Base-by-base conservation (phyloP, 2,329 filamentous ascomycete genomes). In the Microsporum canis region DNA sequence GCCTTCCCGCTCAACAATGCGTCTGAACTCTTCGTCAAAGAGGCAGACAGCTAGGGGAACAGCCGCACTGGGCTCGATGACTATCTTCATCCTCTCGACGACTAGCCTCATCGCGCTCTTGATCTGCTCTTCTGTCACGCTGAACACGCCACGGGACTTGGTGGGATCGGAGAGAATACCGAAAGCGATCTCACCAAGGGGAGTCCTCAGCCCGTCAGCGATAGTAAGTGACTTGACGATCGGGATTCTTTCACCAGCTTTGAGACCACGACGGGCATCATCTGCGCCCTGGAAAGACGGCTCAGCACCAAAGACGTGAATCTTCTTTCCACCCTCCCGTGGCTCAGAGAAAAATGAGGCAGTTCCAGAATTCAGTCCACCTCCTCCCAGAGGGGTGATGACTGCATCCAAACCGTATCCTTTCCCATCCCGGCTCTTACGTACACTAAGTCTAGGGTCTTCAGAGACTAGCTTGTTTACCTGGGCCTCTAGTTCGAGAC, bases 171-270 rank as follows among this genome's bases (percentile, higher is more conserved):
- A 85, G 66, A 96, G 88, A 43, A 96, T 78, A 5, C 70, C 74
- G 89, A 90, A 97, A 0, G 90, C 90, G 60, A 86, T 77, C 55
- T 77, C 71, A 0, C 91, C 91, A 0, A 96, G 81, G 0, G 89
- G 90, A 17, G 91, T 96, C 31, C 92, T 80, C 70, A 97, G 76
- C 0, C 92, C 92, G 73, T 97, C 92, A 0, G 91, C 92, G 39
- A 97, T 86, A 0, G 92, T 96, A 14, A 92, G 78, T 0, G 86
- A 84, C 67, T 82, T 84, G 23, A 96, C 91, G 0, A 71, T 72
- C 65, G 82, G 77, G 43, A 97, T 80, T 10, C 91, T 80, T 66
- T 76, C 66, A 0, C 87, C 86, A 0, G 80, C 71, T 59, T 81
- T 81, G 36, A 92, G 80, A 0, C 89, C 89, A 1, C 89, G 78